Conservation (phyloP, 1,284 basidiomycete species). For the Mycosarcoma mackinlayi region DNA sequence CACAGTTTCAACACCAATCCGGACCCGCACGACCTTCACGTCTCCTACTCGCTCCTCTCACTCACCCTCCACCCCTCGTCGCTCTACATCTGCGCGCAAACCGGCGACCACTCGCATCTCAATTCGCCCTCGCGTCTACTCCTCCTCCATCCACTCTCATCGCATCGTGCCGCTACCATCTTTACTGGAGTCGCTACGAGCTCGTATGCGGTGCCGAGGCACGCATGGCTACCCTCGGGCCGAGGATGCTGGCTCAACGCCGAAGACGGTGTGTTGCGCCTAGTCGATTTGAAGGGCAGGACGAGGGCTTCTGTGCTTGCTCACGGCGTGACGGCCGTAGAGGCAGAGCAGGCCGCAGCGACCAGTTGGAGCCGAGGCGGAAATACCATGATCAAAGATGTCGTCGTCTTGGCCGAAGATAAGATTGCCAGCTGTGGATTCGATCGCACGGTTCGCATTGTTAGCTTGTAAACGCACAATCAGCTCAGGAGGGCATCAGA, state of each 20-base stretch:
- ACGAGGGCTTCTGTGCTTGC: conserved; percentile 42
- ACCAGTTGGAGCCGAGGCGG: conserved; percentile 57
- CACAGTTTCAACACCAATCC: conserved; percentile 62
- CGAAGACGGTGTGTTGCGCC: conserved; percentile 59
- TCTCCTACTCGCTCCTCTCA: conserved; percentile 60
- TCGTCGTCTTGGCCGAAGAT: conserved; percentile 44
- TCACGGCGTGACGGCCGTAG: conserved; percentile 31
- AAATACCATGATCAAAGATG: conserved; percentile 62
- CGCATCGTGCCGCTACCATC: conserved; percentile 42
- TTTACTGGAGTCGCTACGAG: conserved; percentile 53
- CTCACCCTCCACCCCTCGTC: conserved; percentile 56
- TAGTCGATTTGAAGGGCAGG: conserved; percentile 52
- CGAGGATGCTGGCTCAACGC: conserved; percentile 56
- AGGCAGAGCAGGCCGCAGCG: background rate
- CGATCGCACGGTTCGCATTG: conserved; percentile 52
- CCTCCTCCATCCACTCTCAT: conserved; percentile 49
- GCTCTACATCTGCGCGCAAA: conserved; percentile 56
- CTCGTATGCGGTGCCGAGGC: conserved; percentile 50
- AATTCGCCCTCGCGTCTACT: conserved; percentile 47
- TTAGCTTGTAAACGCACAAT: conserved; percentile 6
- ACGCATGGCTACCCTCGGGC: conserved; percentile 55
- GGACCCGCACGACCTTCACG: conserved; percentile 51
- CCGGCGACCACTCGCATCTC: conserved; percentile 53
- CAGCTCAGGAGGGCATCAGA: background rate
- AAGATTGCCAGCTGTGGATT: conserved; percentile 60